Base-by-base conservation (phyloP, 163 green algal genomes). In the Chlorella variabilis region DNA sequence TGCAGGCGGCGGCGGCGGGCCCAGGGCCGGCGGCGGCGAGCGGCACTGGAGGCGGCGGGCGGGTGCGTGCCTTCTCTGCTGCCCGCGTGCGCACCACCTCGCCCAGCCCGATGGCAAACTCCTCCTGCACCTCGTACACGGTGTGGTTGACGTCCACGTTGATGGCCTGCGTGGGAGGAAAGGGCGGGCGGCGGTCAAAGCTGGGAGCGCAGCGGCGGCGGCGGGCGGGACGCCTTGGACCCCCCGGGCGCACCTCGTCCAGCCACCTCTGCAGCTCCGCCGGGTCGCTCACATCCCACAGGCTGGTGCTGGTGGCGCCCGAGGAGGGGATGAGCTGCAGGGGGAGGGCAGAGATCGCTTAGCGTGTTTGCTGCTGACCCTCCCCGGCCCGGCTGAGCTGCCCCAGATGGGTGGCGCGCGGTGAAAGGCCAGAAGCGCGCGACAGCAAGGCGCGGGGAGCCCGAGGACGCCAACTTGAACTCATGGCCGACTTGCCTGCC, bases 221-320 rank as follows among this genome's bases (percentile, higher is more conserved):
- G 23, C 2, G 29, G 45, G 6, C 31, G 69, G 39, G 65, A 17
- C 13, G 36, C 36, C 13, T 2, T 21, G 38, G 17, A 17, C 17
- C 20, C 20, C 4, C 18, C 29, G 33, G 33, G 3, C 73, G 27
- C 56, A 80, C 73, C 73, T 80, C 85, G 17, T 86, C 65, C 29
- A 93, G 78, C 89, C 89, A 93, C 13, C 73, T 31, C 67, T 86
- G 33, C 63, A 93, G 81, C 2, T 36, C 67, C 18, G 58, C 77
- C 1, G 77, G 33, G 48, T 92, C 86, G 3, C 23, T 41, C 7
- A 82, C 84, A 59, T 92, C 89, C 89, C 89, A 92, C 33, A 92
- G 39, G 66, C 73, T 87, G 15, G 83, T 71, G 31, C 41, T 84
- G 31, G 21, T 83, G 27, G 62, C 29, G 11, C 89, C 89, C 42